phyloP scores from a whole-genome alignment of 176 grass and related monocot species.

The Areca catechu region DNA sequence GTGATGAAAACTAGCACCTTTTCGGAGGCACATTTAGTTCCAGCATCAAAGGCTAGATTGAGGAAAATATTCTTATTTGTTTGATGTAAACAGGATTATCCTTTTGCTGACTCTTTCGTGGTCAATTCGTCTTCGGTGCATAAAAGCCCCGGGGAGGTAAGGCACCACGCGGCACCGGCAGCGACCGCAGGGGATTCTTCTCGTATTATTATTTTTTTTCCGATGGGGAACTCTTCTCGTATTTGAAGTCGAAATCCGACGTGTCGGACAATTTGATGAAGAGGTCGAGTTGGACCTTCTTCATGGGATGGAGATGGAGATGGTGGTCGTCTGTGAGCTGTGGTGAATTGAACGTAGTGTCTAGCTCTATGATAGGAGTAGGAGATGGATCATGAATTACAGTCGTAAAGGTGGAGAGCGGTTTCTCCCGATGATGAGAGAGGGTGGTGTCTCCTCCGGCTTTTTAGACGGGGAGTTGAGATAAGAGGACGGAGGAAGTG shows the following conservation, averaged over 20 bases:
- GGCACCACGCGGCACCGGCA: conserved; percentile 38
- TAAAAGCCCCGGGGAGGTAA: background rate
- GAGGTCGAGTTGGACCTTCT: conserved; percentile 47
- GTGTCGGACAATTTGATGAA: conserved; percentile 61
- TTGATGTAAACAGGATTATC: too few relatives aligned
- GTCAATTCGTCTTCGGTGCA: conserved; percentile 12
- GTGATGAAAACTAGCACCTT: too few relatives aligned
- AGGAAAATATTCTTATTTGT: too few relatives aligned
- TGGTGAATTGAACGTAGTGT: too few relatives aligned
- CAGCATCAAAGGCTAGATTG: too few relatives aligned
- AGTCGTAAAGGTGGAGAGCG: conserved; percentile 4
- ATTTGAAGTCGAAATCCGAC: conserved; percentile 71
- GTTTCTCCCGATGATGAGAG: background rate
- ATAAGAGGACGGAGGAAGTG: background rate
- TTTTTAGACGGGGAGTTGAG: conserved; percentile 5
- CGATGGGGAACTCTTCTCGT: conserved; percentile 17
- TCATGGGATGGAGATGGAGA: conserved; percentile 9
- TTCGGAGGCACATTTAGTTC: too few relatives aligned
- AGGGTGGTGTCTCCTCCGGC: conserved; percentile 1
- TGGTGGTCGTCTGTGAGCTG: background rate
- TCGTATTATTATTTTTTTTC: too few relatives aligned
- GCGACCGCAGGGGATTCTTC: conserved; percentile 71
- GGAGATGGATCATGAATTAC: conserved; percentile 7
- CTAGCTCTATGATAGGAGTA: background rate
- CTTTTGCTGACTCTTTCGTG: too few relatives aligned